These are phyloP conservation scores for Takashimella koratensis DNA, from an alignment of 1,284 basidiomycete species.

Conservation along the genomic window DNA sequence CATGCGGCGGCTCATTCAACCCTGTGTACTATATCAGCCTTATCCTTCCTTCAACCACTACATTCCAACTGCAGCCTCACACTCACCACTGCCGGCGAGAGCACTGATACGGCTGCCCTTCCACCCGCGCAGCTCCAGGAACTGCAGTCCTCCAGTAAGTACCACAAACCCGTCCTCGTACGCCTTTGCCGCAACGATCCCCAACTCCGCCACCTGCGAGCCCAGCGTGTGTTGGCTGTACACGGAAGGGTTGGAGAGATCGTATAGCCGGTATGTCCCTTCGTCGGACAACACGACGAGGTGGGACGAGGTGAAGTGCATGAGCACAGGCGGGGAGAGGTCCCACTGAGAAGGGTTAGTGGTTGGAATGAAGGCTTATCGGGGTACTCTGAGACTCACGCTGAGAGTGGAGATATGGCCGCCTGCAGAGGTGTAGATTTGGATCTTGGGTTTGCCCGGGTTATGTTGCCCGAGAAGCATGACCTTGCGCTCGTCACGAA, in stretches of 20 bases:
- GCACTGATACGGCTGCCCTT: conserved; percentile 63
- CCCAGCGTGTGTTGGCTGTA: conserved; percentile 84
- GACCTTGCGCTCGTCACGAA: conserved; percentile 78
- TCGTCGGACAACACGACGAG: conserved; percentile 87
- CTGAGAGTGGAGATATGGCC: conserved; percentile 49
- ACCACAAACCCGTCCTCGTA: conserved; percentile 84
- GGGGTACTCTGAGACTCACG: conserved; percentile 14
- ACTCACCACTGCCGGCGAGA: conserved; percentile 65
- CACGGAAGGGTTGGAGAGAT: conserved; percentile 66
- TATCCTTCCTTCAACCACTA: conserved; percentile 2
- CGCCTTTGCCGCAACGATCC: conserved; percentile 77
- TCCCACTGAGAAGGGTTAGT: conserved; percentile 35
- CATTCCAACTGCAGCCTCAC: no score
- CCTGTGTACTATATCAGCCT: conserved; percentile 48
- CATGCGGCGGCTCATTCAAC: conserved; percentile 67
- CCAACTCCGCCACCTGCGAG: conserved; percentile 75
- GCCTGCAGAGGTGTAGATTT: conserved; percentile 53
- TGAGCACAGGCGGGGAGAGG: conserved; percentile 33
- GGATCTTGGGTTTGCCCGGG: conserved; percentile 62
- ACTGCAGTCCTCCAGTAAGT: conserved; percentile 67
- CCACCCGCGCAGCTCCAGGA: conserved; percentile 84
- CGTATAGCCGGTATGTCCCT: conserved; percentile 84
- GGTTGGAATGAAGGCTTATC: neutral
- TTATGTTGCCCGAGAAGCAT: conserved; percentile 66
- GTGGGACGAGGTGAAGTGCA: conserved; percentile 55